Evolutionary conservation across 306 rosid species (phyloP), one percentile per base, ranked within the genome.

Genomic region (Castanospermum australe): DNA sequence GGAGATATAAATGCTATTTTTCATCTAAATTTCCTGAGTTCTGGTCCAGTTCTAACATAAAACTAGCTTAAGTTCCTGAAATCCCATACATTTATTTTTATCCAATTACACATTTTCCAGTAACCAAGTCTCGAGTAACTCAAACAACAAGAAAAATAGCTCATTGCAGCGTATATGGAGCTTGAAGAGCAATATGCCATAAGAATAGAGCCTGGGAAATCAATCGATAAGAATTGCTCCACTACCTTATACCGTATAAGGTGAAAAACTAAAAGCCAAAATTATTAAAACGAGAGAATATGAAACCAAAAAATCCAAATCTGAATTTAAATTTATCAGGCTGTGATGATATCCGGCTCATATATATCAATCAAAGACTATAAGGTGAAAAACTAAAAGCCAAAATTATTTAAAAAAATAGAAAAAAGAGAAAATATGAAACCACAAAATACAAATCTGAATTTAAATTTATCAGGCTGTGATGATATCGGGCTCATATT

Each of bases 231-330:
- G 75, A 44, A 57, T 20, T 67, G 33, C 21, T 68, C 15, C 50
- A 11, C 59, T 66, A 22, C 14, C 65, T 24, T 36, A 24, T 30
- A 48, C 52, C 61, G 24, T 52, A 61, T 21, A 11, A 71, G 44
- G 56, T 24, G 45, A 24, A 57, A 70, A 79, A 47, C 10, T 60
- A 39, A 50, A 50, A 39, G 25, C 33, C 21, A 51, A 61, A 57
- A 41, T 24, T 4, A 17, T n/a, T 21, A n/a, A n/a, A n/a, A n/a
- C n/a, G 47, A 45, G 57, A 60, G 48, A 22, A 33, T 6, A 20
- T 70, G 30, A 71, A 67, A 71, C 13, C 39, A 42, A n/a, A 38
- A 35, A 76, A 71, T 61, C 30, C 6, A 71, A 51, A 36, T 62
- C 14, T 62, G 15, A 67, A 41, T 52, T 13, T 12, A 28, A 48